These are phyloP conservation scores for Vicia villosa DNA, from an alignment of 306 rosid species.

Conservation along the genomic window DNA sequence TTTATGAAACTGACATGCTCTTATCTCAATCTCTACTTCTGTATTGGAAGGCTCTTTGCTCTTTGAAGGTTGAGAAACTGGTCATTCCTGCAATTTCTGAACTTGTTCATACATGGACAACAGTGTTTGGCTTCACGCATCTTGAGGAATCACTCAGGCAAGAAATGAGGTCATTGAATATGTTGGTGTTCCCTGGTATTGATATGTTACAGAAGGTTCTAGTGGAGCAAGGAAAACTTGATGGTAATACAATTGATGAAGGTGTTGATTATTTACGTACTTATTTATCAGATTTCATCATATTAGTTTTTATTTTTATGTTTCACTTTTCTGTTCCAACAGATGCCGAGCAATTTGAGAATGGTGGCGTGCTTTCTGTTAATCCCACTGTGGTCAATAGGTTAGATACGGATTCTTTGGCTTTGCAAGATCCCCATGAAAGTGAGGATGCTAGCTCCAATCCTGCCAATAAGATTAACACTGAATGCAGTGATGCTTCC, in stretches of 20 bases:
- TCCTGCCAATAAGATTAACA: conserved; percentile 41
- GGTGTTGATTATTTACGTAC: conserved; percentile 39
- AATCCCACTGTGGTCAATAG: conserved; percentile 38
- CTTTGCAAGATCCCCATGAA: conserved; percentile 49
- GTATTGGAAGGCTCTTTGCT: conserved; percentile 66
- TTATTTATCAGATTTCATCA: conserved; percentile 16
- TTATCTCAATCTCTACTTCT: conserved; percentile 23
- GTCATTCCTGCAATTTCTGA: conserved; percentile 94
- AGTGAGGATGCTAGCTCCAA: conserved; percentile 48
- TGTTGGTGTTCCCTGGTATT: conserved; percentile 95
- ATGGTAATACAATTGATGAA: conserved; percentile 46
- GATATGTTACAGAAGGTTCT: conserved; percentile 92
- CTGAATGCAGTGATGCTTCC: conserved; percentile 52
- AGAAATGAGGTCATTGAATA: conserved; percentile 80
- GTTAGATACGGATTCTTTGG: conserved; percentile 47
- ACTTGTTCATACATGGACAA: conserved; percentile 84
- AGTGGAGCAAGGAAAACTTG: conserved; percentile 49
- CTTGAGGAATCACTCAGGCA: conserved; percentile 73
- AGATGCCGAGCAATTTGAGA: conserved; percentile 55
- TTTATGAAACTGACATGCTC: conserved; percentile 31
- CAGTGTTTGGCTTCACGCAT: conserved; percentile 75
- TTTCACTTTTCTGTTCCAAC: conserved; percentile 34
- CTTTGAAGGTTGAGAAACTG: conserved; percentile 82
- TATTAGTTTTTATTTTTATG: conserved; percentile 30
- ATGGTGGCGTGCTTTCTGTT: conserved; percentile 37